A percentile compares a stretch with the other conserved stretches of the same genome.
phyloP scores from a whole-genome alignment of 352 stramenopile genomes.

The Pythium guiyangense region DNA sequence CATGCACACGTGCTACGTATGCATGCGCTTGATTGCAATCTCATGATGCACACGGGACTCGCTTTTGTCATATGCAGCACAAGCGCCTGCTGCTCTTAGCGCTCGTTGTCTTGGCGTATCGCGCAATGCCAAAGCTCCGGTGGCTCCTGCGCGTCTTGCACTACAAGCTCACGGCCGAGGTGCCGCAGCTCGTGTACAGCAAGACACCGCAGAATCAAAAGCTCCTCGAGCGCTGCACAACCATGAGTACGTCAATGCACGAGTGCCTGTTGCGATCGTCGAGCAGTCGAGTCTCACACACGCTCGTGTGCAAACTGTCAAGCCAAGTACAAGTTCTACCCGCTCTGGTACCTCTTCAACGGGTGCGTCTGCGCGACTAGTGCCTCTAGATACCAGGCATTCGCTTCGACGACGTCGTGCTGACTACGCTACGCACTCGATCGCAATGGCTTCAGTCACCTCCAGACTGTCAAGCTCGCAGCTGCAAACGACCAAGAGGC shows the following conservation, averaged over 20 bases:
- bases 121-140: not conserved
- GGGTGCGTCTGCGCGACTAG: constrained; percentile 17
- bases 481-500: constrained; percentile 21
- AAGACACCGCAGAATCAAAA: constrained; percentile 32
- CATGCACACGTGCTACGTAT: no score
- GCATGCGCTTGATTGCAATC: no score
- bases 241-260: constrained; percentile 29
- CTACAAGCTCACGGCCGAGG: constrained; percentile 23
- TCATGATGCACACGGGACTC: no score
- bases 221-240: constrained; percentile 35
- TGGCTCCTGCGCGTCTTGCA: constrained; percentile 13
- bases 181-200: constrained; percentile 34
- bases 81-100: not conserved
- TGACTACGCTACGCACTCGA: no score
- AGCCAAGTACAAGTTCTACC: constrained; percentile 53
- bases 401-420: no score
- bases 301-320: no score
- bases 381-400: no score
- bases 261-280: no score
- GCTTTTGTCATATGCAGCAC: no score
- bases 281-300: no score
- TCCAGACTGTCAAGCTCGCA: constrained; percentile 52
- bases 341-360: constrained; percentile 53
- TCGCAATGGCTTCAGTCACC: no score
- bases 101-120: not conserved